Evolutionary conservation across 2,329 filamentous ascomycete species (phyloP), one percentile per base, ranked within the genome.

Genomic region (Venturia effusa): DNA sequence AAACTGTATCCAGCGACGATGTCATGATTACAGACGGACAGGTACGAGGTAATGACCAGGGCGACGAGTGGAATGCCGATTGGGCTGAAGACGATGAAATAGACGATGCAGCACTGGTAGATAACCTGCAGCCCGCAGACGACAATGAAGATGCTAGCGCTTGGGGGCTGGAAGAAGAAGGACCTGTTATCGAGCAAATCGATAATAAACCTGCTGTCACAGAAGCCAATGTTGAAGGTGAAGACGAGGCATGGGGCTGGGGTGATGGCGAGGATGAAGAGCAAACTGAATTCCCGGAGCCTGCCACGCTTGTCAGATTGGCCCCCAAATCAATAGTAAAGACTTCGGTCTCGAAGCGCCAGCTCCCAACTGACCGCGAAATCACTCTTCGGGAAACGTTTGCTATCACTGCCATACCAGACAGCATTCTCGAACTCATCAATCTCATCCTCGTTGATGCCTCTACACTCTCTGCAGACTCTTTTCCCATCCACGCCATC

Each of bases 381-480:
- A 77, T 97, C 65, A 88, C 89, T 0, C 77, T 97, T 55, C 88
- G 83, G 66, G 94, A 99, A 75, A 89, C 83, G 1, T 99, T 96
- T 74, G 89, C 87, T 65, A 89, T 96, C 61, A 97, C 93, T 0
- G 88, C 89, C 2, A 88, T 97, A 73, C 93, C 94, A 0, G 87
- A 91, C 66, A 84, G 87, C 4, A 85, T 97, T 15, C 79, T 92
- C 24, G 80, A 84, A 22, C 80, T 90, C 34, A 84, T 93, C 62
- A 77, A 80, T 83, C 66, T 77, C 59, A 73, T 78, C 8, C 71
- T 81, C 66, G 66, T 72, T 55, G 74, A 80, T 64, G 75, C 80
- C 48, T 70, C 83, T 11, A 80, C 78, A 0, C 76, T 93, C 59
- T 84, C 84, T 30, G 71, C 80, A 48, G 74, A 83, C 67, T 69